Evolutionary conservation across 1,139 yeast species (phyloP), one percentile per base, ranked within the genome.

Genomic region (Eremothecium coryli): DNA sequence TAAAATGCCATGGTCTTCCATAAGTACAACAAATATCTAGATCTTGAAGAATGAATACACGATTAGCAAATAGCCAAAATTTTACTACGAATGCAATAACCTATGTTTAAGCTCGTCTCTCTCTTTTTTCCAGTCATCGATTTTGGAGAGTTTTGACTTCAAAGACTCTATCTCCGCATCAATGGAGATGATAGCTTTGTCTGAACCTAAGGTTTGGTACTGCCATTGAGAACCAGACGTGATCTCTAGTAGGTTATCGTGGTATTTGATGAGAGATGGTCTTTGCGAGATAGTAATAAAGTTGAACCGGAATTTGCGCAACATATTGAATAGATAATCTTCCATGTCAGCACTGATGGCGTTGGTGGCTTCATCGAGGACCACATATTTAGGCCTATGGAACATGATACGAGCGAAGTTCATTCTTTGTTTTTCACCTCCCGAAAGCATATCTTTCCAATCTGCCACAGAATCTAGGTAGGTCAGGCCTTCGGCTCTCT

Each of bases 261-360:
- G 97, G 56, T 85, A 86, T 56, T 84, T 82, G 64, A 84, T 73
- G 53, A 88, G 66, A 36, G 85, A 69, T 23, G 94, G 93, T 36
- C 96, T 72, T 57, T 86, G 95, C 32, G 88, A 76, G 42, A 88
- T 73, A 1, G 96, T 85, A 39, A 88, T 73, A 44, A 82, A 74
- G 1, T 94, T 81, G 53, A 85, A 81, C 31, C 76, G 72, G 49
- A 76, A 76, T 39, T 64, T 64, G 50, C 76, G 81, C 56, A 88
- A 68, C 43, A 79, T 60, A 52, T 84, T 94, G 59, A 86, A 88
- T 40, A 88, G 66, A 43, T 78, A 73, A 46, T 88, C 96, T 59
- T 88, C 97, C 54, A 84, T 88, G 58, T 88, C 97, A 24, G 82
- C 80, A 39, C 88, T 76, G 11, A 88, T 90, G 0, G 97, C 96